phyloP scores from a whole-genome alignment of 2,329 filamentous ascomycete genomes.

The Calonectria crousiana region DNA sequence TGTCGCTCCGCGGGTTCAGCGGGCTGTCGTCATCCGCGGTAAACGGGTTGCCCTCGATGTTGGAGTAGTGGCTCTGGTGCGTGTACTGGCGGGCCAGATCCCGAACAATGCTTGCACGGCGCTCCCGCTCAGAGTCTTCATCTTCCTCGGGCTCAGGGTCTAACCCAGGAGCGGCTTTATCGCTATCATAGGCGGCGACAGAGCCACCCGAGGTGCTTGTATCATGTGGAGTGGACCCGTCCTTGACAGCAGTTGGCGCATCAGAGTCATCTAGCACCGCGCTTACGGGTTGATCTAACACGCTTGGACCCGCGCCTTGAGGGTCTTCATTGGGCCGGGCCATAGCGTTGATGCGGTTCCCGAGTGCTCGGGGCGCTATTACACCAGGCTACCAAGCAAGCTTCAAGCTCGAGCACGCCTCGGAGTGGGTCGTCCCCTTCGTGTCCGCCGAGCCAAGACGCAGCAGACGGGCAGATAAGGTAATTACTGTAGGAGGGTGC shows the following conservation, averaged over 20 bases:
- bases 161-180: constrained; percentile 8
- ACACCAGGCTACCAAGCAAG: neutral
- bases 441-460: neutral
- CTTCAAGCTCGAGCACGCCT: neutral
- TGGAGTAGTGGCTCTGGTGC: constrained; percentile 63
- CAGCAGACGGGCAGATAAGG: neutral
- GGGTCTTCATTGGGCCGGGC: neutral
- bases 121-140: constrained; percentile 52
- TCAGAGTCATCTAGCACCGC: constrained; percentile 14
- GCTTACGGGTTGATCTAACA: neutral
- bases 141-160: constrained; percentile 49
- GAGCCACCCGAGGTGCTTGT: constrained; percentile 6
- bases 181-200: constrained; percentile 1
- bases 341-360: constrained; percentile 11
- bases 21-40: constrained; percentile 55
- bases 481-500: neutral
- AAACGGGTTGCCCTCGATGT: constrained; percentile 42
- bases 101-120: constrained; percentile 55
- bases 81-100: constrained; percentile 65
- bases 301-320: neutral
- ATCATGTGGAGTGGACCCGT: constrained; percentile 11
- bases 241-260: neutral
- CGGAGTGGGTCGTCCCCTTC: neutral
- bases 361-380: neutral
- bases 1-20: constrained; percentile 55